Evolutionary conservation across 192 early-diverging fungal genomes (phyloP), one percentile per base, ranked within the genome.

Genomic region (Podila clonocystis): DNA sequence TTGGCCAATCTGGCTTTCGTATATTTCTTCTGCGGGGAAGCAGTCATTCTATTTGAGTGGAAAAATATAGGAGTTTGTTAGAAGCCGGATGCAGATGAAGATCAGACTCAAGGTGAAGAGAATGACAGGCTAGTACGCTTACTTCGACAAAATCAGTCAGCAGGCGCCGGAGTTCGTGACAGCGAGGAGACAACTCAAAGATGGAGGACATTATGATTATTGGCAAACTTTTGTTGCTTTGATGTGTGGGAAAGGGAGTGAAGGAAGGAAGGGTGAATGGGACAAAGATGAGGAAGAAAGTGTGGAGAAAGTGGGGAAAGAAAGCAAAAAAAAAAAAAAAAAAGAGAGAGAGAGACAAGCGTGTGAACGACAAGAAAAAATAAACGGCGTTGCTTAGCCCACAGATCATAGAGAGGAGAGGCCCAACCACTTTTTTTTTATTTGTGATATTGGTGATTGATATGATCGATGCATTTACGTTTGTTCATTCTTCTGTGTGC

Each of bases 1-100:
- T 64, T 83, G 62, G 36, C 91, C 94, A 65, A 98, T 75, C 82
- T 95, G 95, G 38, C 82, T 65, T 58, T 91, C 85, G 72, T 90
- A 96, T 41, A 91, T 67, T 62, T 86, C 73, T 72, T 98, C 96
- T 55, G 96, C 96, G n/a, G 98, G 98, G 80, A 99, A 93, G 85
- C 98, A 99, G 68, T 98, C 97, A 75, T 94, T 89, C 86, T 95
- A 70, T 50, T 28, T 61, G 41, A 45, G 41, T 45, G 41, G 41
- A 12, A 45, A 45, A 8, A 2, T 1, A 4, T 17, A 41, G 38
- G 2, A 15, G 41, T 2, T 12, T 45, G 8, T 45, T 45, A 45
- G 41, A 45, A 45, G 13, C 15, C 11, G 41, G 15, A 36, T 45
- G 41, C 2, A 45, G 12, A 45, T 15, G 13, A 17, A 12, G 13